Base-by-base conservation (phyloP, 371 early-diverging fungal species). In the Mortierella sp. region DNA sequence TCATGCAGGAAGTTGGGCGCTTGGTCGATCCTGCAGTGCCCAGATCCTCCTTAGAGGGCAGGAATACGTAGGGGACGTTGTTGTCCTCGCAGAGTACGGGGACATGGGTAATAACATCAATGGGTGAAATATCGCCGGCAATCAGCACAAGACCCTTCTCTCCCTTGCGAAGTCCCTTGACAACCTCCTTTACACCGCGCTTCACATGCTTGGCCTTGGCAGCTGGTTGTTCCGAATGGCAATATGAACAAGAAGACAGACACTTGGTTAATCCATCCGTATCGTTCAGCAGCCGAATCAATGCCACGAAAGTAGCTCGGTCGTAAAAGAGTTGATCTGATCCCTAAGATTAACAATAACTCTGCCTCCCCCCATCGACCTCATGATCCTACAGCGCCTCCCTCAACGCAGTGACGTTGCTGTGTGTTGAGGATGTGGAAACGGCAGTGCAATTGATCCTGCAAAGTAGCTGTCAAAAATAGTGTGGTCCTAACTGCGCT, bases 11-110 rank as follows among this genome's bases (percentile, higher is more conserved):
- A 5, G 98, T 97, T 16, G 99, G 97, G 67, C 98, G 91, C 88
- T 97, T 97, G 31, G 98, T 97, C 27, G 90, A 82, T 64, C 92
- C 91, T 28, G 97, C 94, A 42, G 89, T 87, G 59, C 98, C 98
- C 12, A 99, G 89, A 63, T 95, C 94, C 82, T 93, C 93, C 85
- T 94, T 96, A 42, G 95, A 94, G 10, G 94, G 90, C 43, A 99
- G 93, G 86, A 95, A 99, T 54, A 95, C 82, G 73, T 99, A 99
- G 50, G 98, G 96, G 24, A 98, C 94, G 72, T 90, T 86, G 82
- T 89, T 82, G 55, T 99, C 98, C 82, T 99, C 99, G 88, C 99
- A 99, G 43, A 99, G 83, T 43, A 97, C 93, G 55, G 99, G 99
- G 45, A 99, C 83, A 81, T 99, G 99, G 47, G 96, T 92, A 64